Base-by-base conservation (phyloP, 177 flowering plant species). In the Tripterygium wilfordii region DNA sequence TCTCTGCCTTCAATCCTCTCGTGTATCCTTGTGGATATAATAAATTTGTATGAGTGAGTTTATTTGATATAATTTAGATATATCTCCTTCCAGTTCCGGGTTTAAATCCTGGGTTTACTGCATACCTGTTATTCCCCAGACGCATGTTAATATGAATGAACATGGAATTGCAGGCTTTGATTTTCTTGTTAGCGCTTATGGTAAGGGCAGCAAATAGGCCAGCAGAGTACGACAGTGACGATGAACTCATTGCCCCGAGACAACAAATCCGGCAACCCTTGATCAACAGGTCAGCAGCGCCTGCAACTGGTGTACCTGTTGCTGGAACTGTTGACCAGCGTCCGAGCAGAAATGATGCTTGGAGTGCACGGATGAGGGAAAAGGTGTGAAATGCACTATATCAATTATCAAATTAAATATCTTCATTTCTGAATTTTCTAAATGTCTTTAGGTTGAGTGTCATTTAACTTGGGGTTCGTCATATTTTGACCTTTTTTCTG, bases 341-440 rank as follows among this genome's bases (percentile, higher is more conserved):
- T 10, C 78, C 83, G 0, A 56, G 64, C 61, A 82, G 98, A 72
- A 89, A 66, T 56, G 96, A 86, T 69, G 95, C 97, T 48, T 92
- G 99, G 99, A 89, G 97, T 61, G 39, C 85, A 54, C 78, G 99
- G 7, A 80, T 89, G 97, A 74, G 92, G 63, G 99, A 92, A 71
- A 86, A 89, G 96, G 99, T 92, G 18, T 3, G 22, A 22, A 19
- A 36, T 54, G 8, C 39, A 18, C n/a, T 39, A 14, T 15, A 42
- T 14, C n/a, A n/a, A n/a, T n/a, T n/a, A n/a, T n/a, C n/a, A n/a
- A n/a, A n/a, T n/a, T n/a, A n/a, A n/a, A n/a, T n/a, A n/a, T n/a
- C n/a, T n/a, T n/a, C n/a, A n/a, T n/a, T n/a, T n/a, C n/a, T n/a
- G n/a, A n/a, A n/a, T n/a, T n/a, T n/a, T n/a, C n/a, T n/a, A n/a